Evolutionary conservation across 495 filamentous ascomycete species (phyloP).

Genomic region (Daldinia childiae): DNA sequence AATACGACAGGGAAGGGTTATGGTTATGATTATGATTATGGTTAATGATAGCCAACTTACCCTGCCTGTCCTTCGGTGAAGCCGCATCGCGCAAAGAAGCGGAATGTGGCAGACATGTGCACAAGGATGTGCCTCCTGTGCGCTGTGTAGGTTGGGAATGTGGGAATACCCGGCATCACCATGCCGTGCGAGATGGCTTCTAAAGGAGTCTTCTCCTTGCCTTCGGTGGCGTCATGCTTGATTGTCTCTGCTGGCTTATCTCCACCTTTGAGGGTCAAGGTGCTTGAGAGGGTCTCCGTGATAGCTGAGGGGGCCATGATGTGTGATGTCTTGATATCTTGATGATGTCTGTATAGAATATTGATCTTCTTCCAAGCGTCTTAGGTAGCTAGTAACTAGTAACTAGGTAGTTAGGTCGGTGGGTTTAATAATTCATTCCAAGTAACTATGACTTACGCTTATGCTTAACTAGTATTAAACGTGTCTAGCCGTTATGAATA

Average conservation of each 20-base stretch:
- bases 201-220: slow-evolving; percentile 33
- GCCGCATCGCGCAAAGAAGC: slow-evolving; percentile 64
- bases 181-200: slow-evolving; percentile 46
- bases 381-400: no score
- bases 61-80: slow-evolving; percentile 73
- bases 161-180: slow-evolving; percentile 55
- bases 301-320: slow-evolving; percentile 45
- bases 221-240: slow-evolving; percentile 8
- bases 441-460: not conserved
- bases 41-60: slow-evolving; percentile 19
- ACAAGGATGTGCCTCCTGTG: slow-evolving; percentile 61
- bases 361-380: not conserved
- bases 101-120: slow-evolving; percentile 70
- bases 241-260: slow-evolving; percentile 9
- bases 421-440: not conserved
- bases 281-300: slow-evolving; percentile 28
- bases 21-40: not conserved
- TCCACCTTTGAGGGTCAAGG: slow-evolving; percentile 19
- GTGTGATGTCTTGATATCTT: slow-evolving; percentile 9
- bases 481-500: not conserved
- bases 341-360: slow-evolving; percentile 3
- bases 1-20: not conserved
- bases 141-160: slow-evolving; percentile 52
- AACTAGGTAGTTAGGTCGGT: not conserved
- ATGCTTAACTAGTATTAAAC: not conserved